These are phyloP conservation scores for Scutellaria barbata DNA, from an alignment of 257 asterid species.

Conservation along the genomic window DNA sequence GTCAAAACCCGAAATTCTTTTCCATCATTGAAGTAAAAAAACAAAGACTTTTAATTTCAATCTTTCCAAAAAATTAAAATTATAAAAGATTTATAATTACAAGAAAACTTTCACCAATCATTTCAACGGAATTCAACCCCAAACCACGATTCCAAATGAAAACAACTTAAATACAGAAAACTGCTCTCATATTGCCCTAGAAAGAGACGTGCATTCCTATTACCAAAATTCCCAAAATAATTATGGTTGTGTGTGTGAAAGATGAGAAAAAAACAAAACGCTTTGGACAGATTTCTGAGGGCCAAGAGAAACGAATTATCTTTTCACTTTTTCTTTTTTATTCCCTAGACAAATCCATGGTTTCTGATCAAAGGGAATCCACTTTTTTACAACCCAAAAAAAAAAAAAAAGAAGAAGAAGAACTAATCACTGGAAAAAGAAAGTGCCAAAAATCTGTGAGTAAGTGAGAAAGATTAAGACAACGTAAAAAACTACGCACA, in stretches of 20 bases:
- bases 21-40: background rate
- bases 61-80: too few species aligned
- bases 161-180: constrained; percentile 8
- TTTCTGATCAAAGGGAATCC: constrained; percentile 44
- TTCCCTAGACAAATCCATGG: constrained; percentile 41
- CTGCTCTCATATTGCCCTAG: constrained; percentile 25
- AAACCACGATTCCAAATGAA: constrained; percentile 28
- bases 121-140: constrained; percentile 27
- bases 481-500: constrained; percentile 5
- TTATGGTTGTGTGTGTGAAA: constrained; percentile 17
- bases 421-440: constrained; percentile 13
- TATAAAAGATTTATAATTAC: background rate
- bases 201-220: constrained; percentile 37
- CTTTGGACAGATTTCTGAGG: constrained; percentile 19
- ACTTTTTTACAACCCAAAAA: constrained; percentile 14
- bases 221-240: constrained; percentile 28
- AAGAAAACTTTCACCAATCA: constrained; percentile 29
- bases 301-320: constrained; percentile 30
- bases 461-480: constrained; percentile 25
- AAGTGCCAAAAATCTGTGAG: constrained; percentile 28
- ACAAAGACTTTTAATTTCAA: constrained; percentile 3
- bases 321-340: constrained; percentile 16
- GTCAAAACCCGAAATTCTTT: constrained; percentile 38
- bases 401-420: background rate
- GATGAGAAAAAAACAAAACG: constrained; percentile 1